These are phyloP conservation scores for Agrostemma githago DNA, from an alignment of 148 eudicot genomes.

Conservation along the genomic window DNA sequence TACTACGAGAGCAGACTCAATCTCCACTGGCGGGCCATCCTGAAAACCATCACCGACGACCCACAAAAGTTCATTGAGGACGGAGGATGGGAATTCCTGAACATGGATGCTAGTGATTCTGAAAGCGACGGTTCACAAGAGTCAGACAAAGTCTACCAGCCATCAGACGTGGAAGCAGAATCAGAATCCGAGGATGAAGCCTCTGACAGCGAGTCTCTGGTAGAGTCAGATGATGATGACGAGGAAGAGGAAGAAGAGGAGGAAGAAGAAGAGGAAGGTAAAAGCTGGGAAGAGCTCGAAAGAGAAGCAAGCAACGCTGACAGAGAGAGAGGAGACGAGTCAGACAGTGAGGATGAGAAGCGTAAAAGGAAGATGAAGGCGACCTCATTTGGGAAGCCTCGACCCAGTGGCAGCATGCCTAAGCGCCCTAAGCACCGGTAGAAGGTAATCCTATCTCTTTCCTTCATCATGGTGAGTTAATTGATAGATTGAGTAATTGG, in stretches of 20 bases:
- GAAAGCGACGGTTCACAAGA: slow-evolving; percentile 69
- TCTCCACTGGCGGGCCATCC: slow-evolving; percentile 77
- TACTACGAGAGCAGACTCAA: slow-evolving; percentile 93
- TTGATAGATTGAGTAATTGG: slow-evolving; percentile 25
- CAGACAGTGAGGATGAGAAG: slow-evolving; percentile 92
- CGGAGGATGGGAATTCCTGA: slow-evolving; percentile 96
- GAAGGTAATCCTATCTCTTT: slow-evolving; percentile 11
- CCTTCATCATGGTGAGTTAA: slow-evolving; percentile 13
- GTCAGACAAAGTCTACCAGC: slow-evolving; percentile 81
- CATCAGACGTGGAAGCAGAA: slow-evolving; percentile 77
- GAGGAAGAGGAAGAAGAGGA: slow-evolving; percentile 74
- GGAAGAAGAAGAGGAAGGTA: slow-evolving; percentile 76
- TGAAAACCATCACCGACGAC: slow-evolving; percentile 83
- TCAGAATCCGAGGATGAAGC: slow-evolving; percentile 84
- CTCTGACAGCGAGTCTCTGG: slow-evolving; percentile 83
- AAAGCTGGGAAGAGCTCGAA: slow-evolving; percentile 95
- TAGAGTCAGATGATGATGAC: slow-evolving; percentile 75
- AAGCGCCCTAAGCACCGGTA: slow-evolving; percentile 66
- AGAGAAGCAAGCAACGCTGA: slow-evolving; percentile 94
- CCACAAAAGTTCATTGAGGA: slow-evolving; percentile 72
- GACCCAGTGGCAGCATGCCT: slow-evolving; percentile 44
- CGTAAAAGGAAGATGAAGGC: slow-evolving; percentile 73
- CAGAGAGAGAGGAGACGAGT: slow-evolving; percentile 71
- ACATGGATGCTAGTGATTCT: slow-evolving; percentile 79
- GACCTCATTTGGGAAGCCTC: slow-evolving; percentile 49